A percentile compares a stretch with the other conserved stretches of the same genome.
Conservation (phyloP, 225 moss, liverwort and hornwort species). For the Marchantia polymorpha region DNA sequence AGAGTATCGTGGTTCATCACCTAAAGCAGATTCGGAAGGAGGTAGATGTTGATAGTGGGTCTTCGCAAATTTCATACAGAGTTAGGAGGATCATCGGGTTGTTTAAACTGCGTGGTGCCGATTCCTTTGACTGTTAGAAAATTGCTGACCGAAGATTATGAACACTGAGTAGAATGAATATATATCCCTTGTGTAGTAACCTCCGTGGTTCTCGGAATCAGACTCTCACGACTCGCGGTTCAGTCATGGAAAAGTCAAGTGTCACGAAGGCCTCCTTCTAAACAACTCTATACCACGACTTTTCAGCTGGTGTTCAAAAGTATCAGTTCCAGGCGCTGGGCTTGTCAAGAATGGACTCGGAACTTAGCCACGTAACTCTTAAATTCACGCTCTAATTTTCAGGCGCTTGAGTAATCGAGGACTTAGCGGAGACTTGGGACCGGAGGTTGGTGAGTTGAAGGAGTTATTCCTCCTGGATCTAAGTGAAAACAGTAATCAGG, state of each 20-base stretch:
- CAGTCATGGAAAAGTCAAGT: no score
- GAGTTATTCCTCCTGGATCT: slow-evolving; percentile 11
- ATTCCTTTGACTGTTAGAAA: background rate
- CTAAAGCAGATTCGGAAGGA: background rate
- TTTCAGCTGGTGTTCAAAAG: background rate
- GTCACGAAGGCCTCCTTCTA: no score
- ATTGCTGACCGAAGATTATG: background rate
- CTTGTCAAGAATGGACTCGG: background rate
- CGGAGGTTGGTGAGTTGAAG: slow-evolving; percentile 19
- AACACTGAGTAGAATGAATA: background rate
- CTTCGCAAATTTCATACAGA: background rate
- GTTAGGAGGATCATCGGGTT: background rate
- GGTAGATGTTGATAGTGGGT: background rate
- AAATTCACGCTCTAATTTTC: background rate
- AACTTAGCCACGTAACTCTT: background rate
- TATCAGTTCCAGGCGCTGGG: background rate
- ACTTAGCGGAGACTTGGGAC: slow-evolving; percentile 10
- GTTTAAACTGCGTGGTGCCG: background rate
- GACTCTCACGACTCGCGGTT: no score
- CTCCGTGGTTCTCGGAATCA: no score
- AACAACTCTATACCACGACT: background rate
- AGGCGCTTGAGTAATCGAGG: slow-evolving; percentile 17
- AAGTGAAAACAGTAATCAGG: slow-evolving; percentile 8
- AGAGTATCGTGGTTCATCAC: background rate
- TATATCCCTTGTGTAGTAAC: no score